Base-by-base conservation (phyloP, 1,284 basidiomycete genomes). In the Tylopilus orsonianus region DNA sequence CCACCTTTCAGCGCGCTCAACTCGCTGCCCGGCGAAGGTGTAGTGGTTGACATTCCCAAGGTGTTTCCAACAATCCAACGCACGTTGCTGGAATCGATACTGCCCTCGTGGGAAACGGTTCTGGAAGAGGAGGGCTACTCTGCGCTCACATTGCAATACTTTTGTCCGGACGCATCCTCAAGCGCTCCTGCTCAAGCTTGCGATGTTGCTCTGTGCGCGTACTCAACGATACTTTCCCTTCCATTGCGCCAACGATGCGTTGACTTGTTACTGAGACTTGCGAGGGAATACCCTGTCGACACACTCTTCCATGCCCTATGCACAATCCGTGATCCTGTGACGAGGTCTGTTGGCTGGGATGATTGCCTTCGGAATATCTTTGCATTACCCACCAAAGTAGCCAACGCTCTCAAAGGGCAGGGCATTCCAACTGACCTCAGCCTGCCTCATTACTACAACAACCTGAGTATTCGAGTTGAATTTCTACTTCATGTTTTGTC, bases 251-350 rank as follows among this genome's bases (percentile, higher is more conserved):
- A 71, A 5, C 75, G 77, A 53, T 75, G 75, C 3, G 62, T 85
- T 23, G 61, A 64, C 39, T 48, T 88, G 0, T 71, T 94, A 16
- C 71, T 69, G n/a, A 71, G 67, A 18, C 71, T 94, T 8, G 61
- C 74, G 3, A 68, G 62, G 38, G 70, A 78, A 27, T 93, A 90
- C 60, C 78, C 87, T 5, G 67, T 93, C 39, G 85, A 90, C 55
- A 73, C 82, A 34, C 62, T 93, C 16, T 80, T 85, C 61, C 58
- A 66, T 16, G 70, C 76, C 16, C 59, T 85, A 2, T 80, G 79
- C 60, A 55, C 59, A 22, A 56, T 59, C 9, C 53, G 44, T 9
- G 58, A 57, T 22, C 43, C 50, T 8, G 55, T 56, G 42, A 69
- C 69, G 52, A 62, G 66, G 44, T 61, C 64, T 29, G 53, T 77